Conservation (phyloP, 495 filamentous ascomycete genomes). For the Chaetomidium leptoderma region DNA sequence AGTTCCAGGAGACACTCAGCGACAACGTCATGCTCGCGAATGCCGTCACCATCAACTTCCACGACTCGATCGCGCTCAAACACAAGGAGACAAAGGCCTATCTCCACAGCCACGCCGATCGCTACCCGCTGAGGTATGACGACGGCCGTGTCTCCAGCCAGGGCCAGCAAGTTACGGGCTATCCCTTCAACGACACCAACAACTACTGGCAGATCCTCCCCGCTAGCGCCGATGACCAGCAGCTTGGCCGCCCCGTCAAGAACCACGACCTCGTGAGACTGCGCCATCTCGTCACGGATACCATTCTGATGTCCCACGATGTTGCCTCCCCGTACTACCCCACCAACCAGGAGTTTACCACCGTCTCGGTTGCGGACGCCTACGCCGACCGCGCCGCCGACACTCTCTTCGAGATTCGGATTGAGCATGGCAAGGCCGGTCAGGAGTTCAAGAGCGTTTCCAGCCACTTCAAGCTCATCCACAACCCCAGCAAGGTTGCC, state of each 20-base stretch:
- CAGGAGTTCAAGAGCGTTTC: slow-evolving; percentile 86
- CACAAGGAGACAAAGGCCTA: slow-evolving; percentile 98
- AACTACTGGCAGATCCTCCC: slow-evolving; percentile 97
- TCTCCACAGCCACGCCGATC: slow-evolving; percentile 87
- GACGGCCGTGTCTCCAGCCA: slow-evolving; percentile 97
- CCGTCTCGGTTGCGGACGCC: slow-evolving; percentile 66
- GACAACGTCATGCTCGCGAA: slow-evolving; percentile 90
- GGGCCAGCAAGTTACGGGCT: slow-evolving; percentile 96
- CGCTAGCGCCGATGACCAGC: slow-evolving; percentile 47
- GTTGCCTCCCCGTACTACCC: slow-evolving; percentile 97
- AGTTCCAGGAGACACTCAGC: slow-evolving; percentile 93
- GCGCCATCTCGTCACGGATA: slow-evolving; percentile 80
- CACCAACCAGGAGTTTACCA: slow-evolving; percentile 98
- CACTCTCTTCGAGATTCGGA: slow-evolving; percentile 86
- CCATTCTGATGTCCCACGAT: slow-evolving; percentile 88
- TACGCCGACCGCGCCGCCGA: slow-evolving; percentile 79
- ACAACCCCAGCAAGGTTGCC: slow-evolving; percentile 87
- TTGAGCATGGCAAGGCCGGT: slow-evolving; percentile 77
- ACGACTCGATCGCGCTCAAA: slow-evolving; percentile 77
- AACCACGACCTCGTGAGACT: slow-evolving; percentile 88
- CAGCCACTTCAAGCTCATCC: slow-evolving; percentile 90
- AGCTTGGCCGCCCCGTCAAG: slow-evolving; percentile 59
- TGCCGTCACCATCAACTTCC: slow-evolving; percentile 81
- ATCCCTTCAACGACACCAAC: slow-evolving; percentile 97
- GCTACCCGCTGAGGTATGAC: slow-evolving; percentile 90